A percentile compares a stretch with the other conserved stretches of the same genome.
phyloP scores from a whole-genome alignment of 345 rosid species.

The Jatropha curcas region DNA sequence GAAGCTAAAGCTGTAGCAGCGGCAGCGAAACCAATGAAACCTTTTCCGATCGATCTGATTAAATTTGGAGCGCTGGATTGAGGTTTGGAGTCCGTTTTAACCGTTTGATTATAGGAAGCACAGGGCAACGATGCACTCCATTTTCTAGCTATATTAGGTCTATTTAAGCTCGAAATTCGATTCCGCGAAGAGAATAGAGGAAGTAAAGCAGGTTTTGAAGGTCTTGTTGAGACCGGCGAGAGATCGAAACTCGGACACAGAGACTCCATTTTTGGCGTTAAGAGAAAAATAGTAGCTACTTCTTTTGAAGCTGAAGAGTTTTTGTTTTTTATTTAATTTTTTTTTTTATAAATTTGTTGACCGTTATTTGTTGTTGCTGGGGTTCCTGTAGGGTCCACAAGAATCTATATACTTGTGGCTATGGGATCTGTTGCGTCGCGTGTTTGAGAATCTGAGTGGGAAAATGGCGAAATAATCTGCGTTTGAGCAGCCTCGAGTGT shows the following conservation, averaged over 20 bases:
- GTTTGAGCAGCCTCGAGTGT: neutral
- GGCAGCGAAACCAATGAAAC: slow-evolving; percentile 54
- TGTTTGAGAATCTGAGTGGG: slow-evolving; percentile 10
- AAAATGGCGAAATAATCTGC: neutral
- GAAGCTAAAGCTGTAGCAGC: slow-evolving; percentile 56
- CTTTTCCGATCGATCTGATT: slow-evolving; percentile 39
- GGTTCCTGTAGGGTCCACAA: slow-evolving; percentile 41
- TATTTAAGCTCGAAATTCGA: slow-evolving; percentile 24
- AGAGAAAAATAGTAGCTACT: no score
- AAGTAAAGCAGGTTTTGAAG: slow-evolving; percentile 28
- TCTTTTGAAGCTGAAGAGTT: no score
- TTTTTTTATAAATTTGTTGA: slow-evolving; percentile 9
- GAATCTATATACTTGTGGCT: slow-evolving; percentile 51
- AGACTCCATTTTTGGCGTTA: no score
- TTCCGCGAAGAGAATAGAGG: slow-evolving; percentile 22
- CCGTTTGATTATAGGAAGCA: slow-evolving; percentile 19
- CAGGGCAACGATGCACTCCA: slow-evolving; percentile 26
- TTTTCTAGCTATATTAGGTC: slow-evolving; percentile 19
- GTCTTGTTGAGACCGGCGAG: slow-evolving; percentile 19
- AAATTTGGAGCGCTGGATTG: slow-evolving; percentile 18
- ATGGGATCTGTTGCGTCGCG: slow-evolving; percentile 42
- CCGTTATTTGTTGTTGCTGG: slow-evolving; percentile 26
- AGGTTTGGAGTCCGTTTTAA: slow-evolving; percentile 17
- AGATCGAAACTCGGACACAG: slow-evolving; percentile 35
- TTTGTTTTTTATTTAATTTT: no score